Percentiles rank a stretch among this genome's conserved stretches.
Evolutionary conservation across 2,329 filamentous ascomycete genomes (phyloP).

Genomic region (Neonectria magnoliae): DNA sequence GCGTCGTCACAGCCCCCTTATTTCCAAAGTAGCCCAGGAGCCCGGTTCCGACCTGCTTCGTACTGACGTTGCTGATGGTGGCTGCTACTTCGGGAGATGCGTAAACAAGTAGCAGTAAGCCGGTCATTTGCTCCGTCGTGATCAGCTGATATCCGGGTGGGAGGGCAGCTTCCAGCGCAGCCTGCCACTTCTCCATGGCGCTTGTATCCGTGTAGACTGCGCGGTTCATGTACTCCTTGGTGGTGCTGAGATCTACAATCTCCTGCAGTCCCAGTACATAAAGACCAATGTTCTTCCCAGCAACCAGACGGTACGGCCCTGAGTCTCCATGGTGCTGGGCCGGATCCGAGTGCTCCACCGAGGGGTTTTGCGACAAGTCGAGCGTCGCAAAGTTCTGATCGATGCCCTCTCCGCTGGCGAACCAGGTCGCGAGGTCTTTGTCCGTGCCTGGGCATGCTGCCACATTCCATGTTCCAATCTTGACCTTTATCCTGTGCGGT

Average conservation of each 20-base stretch:
- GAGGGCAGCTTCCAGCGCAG: slow-evolving; percentile 76
- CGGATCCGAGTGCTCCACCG: slow-evolving; percentile 45
- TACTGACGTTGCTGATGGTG: slow-evolving; percentile 83
- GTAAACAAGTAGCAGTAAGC: slow-evolving; percentile 85
- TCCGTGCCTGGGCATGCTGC: slow-evolving; percentile 86
- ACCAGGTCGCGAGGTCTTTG: slow-evolving; percentile 89
- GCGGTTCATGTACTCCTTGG: slow-evolving; percentile 78
- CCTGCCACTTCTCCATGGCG: slow-evolving; percentile 82
- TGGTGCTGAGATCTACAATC: slow-evolving; percentile 84
- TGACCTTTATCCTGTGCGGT: slow-evolving; percentile 79
- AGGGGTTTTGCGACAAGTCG: slow-evolving; percentile 53
- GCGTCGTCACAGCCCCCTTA: slow-evolving; percentile 87
- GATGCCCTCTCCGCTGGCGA: slow-evolving; percentile 79
- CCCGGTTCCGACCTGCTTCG: slow-evolving; percentile 85
- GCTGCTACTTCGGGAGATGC: slow-evolving; percentile 80
- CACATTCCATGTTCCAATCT: slow-evolving; percentile 96
- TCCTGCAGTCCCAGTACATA: slow-evolving; percentile 94
- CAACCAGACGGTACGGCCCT: slow-evolving; percentile 57
- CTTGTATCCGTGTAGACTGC: slow-evolving; percentile 76
- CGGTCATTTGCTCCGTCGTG: slow-evolving; percentile 85
- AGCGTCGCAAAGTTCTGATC: slow-evolving; percentile 70
- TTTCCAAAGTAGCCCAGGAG: slow-evolving; percentile 95
- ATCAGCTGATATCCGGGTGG: slow-evolving; percentile 81
- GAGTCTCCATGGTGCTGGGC: slow-evolving; percentile 49
- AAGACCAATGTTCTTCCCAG: slow-evolving; percentile 78